Percentiles rank a stretch among this genome's conserved stretches.
phyloP scores from a whole-genome alignment of 768 basidiomycete species.

The Psilocybe tampanensis region DNA sequence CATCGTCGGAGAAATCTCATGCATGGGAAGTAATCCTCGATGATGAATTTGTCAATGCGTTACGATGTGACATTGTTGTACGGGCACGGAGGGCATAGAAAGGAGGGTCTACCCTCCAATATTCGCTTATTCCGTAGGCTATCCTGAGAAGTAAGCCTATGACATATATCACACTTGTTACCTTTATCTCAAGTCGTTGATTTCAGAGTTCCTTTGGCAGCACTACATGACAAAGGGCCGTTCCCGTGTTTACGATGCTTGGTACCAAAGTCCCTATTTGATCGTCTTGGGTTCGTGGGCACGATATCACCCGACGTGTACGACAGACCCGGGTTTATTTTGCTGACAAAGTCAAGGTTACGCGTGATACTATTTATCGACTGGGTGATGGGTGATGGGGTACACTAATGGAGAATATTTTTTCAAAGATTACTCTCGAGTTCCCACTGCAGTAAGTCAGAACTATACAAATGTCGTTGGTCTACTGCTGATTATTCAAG shows the following conservation, averaged over 20 bases:
- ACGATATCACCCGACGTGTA: constrained; percentile 11
- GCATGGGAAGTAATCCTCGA: constrained; percentile 27
- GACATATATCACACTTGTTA: neutral
- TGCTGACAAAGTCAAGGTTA: constrained; percentile 14
- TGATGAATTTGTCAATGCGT: constrained; percentile 21
- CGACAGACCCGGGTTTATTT: constrained; percentile 10
- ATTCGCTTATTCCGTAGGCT: constrained; percentile 37
- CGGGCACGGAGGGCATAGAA: constrained; percentile 30
- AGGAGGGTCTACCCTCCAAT: constrained; percentile 31
- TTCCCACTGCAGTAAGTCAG: constrained; percentile 30
- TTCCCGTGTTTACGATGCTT: constrained; percentile 14
- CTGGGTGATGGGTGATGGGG: constrained; percentile 20
- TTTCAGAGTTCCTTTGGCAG: constrained; percentile 11
- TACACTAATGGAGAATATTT: constrained; percentile 18
- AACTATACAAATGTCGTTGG: too few species aligned
- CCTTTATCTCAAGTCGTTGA: neutral
- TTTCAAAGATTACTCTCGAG: constrained; percentile 19
- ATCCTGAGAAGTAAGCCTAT: constrained; percentile 35
- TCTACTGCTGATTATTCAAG: too few species aligned
- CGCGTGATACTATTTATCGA: constrained; percentile 26
- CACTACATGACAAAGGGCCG: neutral
- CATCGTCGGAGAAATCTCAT: constrained; percentile 36
- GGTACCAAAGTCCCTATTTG: constrained; percentile 14
- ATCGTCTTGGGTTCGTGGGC: constrained; percentile 24
- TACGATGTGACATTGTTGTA: constrained; percentile 32